These are phyloP conservation scores for Moricandia arvensis DNA, from an alignment of 345 rosid species.

Conservation along the genomic window DNA sequence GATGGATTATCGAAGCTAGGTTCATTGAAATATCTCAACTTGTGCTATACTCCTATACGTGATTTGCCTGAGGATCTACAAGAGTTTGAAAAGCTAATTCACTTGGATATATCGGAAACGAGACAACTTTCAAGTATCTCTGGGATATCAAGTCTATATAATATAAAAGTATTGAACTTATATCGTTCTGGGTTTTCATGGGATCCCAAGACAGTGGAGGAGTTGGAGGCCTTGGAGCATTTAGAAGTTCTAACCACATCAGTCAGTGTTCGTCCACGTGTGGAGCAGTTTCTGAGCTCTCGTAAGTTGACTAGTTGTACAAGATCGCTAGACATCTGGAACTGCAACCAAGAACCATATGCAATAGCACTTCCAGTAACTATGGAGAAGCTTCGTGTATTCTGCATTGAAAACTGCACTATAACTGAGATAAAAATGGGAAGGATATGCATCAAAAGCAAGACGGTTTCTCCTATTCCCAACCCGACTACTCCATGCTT, in stretches of 20 bases:
- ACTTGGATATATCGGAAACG: neutral
- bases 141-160: neutral
- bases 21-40: neutral
- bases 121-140: neutral
- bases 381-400: slow-evolving; percentile 3
- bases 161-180: neutral
- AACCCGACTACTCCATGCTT: neutral
- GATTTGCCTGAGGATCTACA: neutral
- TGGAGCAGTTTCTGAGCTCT: neutral
- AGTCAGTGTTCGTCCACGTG: neutral
- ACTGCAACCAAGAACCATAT: neutral
- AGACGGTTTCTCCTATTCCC: neutral
- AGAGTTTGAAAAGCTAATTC: neutral
- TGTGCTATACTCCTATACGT: neutral
- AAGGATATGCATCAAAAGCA: neutral
- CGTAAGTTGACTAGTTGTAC: neutral
- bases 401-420: fast-evolving
- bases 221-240: neutral
- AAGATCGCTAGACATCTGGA: neutral
- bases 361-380: neutral
- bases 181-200: neutral
- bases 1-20: neutral
- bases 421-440: slow-evolving; percentile 13
- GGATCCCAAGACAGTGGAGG: neutral
- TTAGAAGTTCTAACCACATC: neutral